Percentiles rank a stretch among this genome's conserved stretches.
Conservation (phyloP, 2,329 filamentous ascomycete genomes). For the Bipolaris oryzae region DNA sequence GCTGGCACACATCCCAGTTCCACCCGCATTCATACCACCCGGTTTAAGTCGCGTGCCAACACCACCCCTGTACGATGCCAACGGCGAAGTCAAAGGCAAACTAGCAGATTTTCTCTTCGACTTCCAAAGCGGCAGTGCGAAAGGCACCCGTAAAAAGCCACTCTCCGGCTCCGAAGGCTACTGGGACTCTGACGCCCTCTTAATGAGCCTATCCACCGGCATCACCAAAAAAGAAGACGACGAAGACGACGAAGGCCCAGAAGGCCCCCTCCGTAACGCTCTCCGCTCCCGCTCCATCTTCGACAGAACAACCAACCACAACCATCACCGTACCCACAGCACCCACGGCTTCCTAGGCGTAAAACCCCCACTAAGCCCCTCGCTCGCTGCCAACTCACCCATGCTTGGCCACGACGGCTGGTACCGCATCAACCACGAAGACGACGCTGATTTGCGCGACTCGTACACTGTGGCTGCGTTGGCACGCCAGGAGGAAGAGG, state of each 20-base stretch:
- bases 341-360: conserved; percentile 16
- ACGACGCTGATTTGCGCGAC: conserved; percentile 6
- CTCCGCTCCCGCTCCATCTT: conserved; percentile 2
- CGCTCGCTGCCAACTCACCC: background rate
- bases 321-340: background rate
- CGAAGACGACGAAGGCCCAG: conserved; percentile 32
- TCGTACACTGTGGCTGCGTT: conserved; percentile 11
- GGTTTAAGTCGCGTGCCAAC: conserved; percentile 35
- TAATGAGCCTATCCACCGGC: conserved; percentile 41
- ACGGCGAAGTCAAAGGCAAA: conserved; percentile 36
- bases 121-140: conserved; percentile 14
- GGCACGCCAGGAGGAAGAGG: conserved; percentile 30
- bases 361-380: conserved; percentile 7
- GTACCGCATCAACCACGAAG: conserved; percentile 19
- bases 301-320: conserved; percentile 5
- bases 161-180: conserved; percentile 24
- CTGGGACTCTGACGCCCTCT: conserved; percentile 46
- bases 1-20: conserved; percentile 26
- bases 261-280: conserved; percentile 12
- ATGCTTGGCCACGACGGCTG: conserved; percentile 19
- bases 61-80: conserved; percentile 31
- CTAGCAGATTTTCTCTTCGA: conserved; percentile 46
- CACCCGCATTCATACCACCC: conserved; percentile 36
- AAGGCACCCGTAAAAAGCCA: conserved; percentile 8
- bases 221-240: conserved; percentile 15